These are phyloP conservation scores for Blastobotrys illinoisensis DNA, from an alignment of 1,139 yeast genomes.

Conservation along the genomic window DNA sequence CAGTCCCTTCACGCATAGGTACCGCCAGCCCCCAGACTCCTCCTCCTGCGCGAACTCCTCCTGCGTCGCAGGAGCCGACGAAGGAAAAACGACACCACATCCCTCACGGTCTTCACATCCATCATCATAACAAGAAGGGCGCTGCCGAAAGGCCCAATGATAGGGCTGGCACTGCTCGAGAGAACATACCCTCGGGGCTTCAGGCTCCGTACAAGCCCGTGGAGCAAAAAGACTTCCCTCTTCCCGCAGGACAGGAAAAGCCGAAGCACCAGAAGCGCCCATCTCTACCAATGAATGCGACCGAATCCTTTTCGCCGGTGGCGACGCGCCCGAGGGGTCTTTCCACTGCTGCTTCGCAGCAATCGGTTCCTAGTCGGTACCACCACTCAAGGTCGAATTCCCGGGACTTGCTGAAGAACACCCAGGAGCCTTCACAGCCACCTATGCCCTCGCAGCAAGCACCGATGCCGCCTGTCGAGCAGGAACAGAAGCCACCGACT, in stretches of 20 bases:
- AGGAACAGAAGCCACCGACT: neutral
- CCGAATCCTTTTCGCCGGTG: neutral
- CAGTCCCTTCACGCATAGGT: neutral
- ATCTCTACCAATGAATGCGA: neutral
- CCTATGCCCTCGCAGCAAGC: neutral
- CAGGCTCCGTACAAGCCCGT: neutral
- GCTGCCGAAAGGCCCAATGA: neutral
- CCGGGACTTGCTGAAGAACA: neutral
- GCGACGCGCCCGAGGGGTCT: neutral
- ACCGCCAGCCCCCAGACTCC: neutral
- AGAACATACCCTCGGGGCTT: neutral
- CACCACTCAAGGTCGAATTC: neutral
- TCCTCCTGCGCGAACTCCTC: neutral
- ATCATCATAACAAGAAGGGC: neutral
- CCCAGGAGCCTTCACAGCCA: neutral
- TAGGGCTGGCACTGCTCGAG: neutral
- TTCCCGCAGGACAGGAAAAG: neutral
- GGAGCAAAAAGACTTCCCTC: neutral
- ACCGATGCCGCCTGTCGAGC: neutral
- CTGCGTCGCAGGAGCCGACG: neutral
- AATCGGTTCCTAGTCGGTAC: neutral
- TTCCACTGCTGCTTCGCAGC: neutral
- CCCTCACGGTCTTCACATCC: neutral
- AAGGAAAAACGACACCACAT: conserved; percentile 1
- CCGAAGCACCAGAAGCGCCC: neutral